Conservation (phyloP, 2,329 filamentous ascomycete species). For the Fusarium incarnatum region DNA sequence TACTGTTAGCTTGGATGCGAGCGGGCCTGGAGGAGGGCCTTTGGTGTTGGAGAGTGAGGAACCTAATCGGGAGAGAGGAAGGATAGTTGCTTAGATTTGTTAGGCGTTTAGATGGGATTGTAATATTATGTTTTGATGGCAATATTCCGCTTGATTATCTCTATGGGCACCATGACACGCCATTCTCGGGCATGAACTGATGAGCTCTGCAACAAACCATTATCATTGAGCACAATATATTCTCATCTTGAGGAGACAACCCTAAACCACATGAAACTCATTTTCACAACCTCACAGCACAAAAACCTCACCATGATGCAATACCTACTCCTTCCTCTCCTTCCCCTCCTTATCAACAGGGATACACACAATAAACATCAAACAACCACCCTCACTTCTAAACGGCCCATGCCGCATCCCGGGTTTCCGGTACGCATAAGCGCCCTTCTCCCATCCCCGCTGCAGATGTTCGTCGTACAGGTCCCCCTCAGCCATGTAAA, state of each 20-base stretch:
- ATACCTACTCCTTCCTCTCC: conserved; percentile 8
- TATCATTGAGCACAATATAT: neutral
- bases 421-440: conserved; percentile 55
- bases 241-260: neutral
- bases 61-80: conserved; percentile 47
- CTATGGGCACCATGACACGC: too few relatives aligned
- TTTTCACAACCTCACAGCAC: neutral
- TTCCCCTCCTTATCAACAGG: conserved; percentile 24
- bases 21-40: conserved; percentile 72
- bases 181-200: too few relatives aligned
- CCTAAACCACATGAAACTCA: neutral
- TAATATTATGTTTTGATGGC: neutral
- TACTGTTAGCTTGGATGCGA: conserved; percentile 78
- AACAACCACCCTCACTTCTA: conserved; percentile 50
- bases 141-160: neutral
- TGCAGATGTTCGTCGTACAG: conserved; percentile 49
- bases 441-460: conserved; percentile 50
- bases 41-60: conserved; percentile 73
- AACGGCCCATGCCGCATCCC: conserved; percentile 57
- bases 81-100: conserved; percentile 52
- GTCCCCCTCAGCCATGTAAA: conserved; percentile 53
- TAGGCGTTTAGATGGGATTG: conserved; percentile 3
- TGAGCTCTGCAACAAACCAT: neutral
- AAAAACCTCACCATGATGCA: neutral
- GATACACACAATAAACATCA: conserved; percentile 48